Percentiles rank a stretch among this genome's conserved stretches.
Evolutionary conservation across 305 asterid species (phyloP).

Genomic region (Ajuga reptans): DNA sequence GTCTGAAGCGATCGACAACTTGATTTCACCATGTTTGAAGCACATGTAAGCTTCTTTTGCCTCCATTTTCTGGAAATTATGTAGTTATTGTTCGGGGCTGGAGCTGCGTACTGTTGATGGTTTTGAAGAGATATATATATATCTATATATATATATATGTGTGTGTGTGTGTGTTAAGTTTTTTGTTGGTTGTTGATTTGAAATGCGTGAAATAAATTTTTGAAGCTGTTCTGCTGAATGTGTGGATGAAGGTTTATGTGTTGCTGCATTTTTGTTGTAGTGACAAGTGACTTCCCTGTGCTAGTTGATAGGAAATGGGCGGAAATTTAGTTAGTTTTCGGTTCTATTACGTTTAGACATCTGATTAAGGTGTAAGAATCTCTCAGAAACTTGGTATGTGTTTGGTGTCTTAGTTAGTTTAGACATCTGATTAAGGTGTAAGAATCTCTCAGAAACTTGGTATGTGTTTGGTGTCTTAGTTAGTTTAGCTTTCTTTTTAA

Average conservation of each 20-base stretch:
- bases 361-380: neutral
- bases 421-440: neutral
- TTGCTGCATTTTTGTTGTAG: neutral
- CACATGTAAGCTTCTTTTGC: slow-evolving; percentile 47
- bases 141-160: neutral
- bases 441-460: neutral
- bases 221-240: slow-evolving; percentile 3
- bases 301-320: neutral
- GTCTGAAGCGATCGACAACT: slow-evolving; percentile 31
- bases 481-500: neutral
- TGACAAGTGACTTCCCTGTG: neutral
- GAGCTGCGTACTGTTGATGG: too few relatives aligned
- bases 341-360: neutral
- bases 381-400: neutral
- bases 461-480: neutral
- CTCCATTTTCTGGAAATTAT: neutral
- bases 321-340: neutral
- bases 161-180: neutral
- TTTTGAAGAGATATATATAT: neutral
- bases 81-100: slow-evolving; percentile 4
- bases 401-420: neutral
- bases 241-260: slow-evolving; percentile 1
- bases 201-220: slow-evolving; percentile 17
- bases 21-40: slow-evolving; percentile 70
- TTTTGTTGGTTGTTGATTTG: slow-evolving; percentile 5